Conservation (phyloP, 352 stramenopile species). For the Pythium phragmitis region DNA sequence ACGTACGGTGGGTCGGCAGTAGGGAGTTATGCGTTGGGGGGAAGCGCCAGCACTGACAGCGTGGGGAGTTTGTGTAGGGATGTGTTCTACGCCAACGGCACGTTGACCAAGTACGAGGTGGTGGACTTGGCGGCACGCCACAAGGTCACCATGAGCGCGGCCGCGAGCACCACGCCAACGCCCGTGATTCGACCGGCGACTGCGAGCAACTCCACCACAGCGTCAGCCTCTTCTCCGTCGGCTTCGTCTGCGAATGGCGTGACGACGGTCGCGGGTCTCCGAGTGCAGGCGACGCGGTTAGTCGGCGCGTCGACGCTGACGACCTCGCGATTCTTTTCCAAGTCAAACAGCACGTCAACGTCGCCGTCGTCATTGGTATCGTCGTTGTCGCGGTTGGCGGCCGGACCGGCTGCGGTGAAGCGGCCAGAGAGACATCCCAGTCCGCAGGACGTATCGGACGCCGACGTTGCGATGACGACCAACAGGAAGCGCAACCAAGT, state of each 20-base stretch:
- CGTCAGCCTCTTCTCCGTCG: too few relatives aligned
- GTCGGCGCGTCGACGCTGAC: slow-evolving; percentile 13
- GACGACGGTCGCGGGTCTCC: slow-evolving; percentile 26
- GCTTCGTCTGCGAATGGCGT: slow-evolving; percentile 11
- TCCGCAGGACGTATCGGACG: slow-evolving; percentile 34
- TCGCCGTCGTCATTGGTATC: not conserved
- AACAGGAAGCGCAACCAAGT: slow-evolving; percentile 30
- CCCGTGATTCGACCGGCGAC: not conserved
- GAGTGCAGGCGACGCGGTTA: slow-evolving; percentile 29
- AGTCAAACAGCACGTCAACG: slow-evolving; percentile 1
- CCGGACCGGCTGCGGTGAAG: slow-evolving; percentile 7
- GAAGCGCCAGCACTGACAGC: not conserved
- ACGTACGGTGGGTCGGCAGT: slow-evolving; percentile 32
- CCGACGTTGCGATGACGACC: slow-evolving; percentile 15
- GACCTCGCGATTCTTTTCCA: slow-evolving; percentile 26
- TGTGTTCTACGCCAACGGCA: slow-evolving; percentile 81
- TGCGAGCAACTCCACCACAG: not conserved
- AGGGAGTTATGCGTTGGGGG: not conserved
- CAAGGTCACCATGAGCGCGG: slow-evolving; percentile 36
- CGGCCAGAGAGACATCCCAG: slow-evolving; percentile 24
- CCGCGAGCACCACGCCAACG: slow-evolving; percentile 21
- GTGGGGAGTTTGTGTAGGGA: slow-evolving; percentile 34
- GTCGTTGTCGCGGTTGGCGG: slow-evolving; percentile 12
- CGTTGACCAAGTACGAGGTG: slow-evolving; percentile 84
- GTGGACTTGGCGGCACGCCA: slow-evolving; percentile 41